Evolutionary conservation across 2,329 filamentous ascomycete species (phyloP), one percentile per base, ranked within the genome.

Genomic region (Diaporthe capsici): DNA sequence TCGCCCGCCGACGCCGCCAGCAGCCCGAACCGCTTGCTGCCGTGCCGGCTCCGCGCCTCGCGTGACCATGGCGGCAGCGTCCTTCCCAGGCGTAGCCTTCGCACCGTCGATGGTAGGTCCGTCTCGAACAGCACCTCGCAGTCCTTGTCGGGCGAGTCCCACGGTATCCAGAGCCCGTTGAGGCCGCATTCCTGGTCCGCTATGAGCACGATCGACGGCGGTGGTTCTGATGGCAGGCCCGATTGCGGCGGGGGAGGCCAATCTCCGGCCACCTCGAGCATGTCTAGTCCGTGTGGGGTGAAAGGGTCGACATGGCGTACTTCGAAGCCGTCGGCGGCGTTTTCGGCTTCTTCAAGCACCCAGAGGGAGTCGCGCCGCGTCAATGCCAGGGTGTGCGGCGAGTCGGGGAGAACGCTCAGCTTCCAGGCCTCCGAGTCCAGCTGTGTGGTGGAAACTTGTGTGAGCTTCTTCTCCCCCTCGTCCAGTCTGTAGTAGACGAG

Each of bases 281-380:
- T 87, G 79, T 90, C 86, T 8, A 84, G 79, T 0, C 87, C 84
- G 58, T 82, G 84, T 31, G 88, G 84, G 7, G 85, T 82, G n/a
- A 84, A 81, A 6, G 84, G 82, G 75, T 91, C 89, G 6, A 84
- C 84, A 74, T 90, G 86, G 20, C 87, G 77, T 13, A 87, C 49
- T 3, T 47, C 72, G 5, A 72, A 71, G 20, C 34, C 37, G 15
- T 42, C 39, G 28, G 34, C 8, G 2, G 34, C 49, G 4, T 60
- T 31, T 17, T 60, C 70, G 9, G 13, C 51, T 9, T 73, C 31
- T 47, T 88, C 88, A 76, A 92, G 84, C 2, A 92, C 82, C 75
- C 90, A 84, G 3, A 93, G 80, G 2, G 91, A 93, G 78, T 92
- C 88, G 20, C 82, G 81, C 4, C 81, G 82, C 1, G 90, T 92